Evolutionary conservation across 805 yeast genomes (phyloP).

Genomic region (Saccharomycopsis sp.): DNA sequence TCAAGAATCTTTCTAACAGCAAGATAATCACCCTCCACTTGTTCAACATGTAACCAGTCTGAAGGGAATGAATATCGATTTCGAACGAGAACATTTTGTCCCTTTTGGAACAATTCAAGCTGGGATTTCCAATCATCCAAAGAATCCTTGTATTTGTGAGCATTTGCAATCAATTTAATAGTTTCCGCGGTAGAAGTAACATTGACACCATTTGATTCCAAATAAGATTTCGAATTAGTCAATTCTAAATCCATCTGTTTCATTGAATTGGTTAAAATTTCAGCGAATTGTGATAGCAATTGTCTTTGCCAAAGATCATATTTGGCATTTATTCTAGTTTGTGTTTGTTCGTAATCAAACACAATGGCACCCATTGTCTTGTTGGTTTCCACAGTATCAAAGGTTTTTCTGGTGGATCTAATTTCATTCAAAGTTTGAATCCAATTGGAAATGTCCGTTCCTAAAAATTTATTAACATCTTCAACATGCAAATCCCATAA

Average conservation of each 20-base stretch:
- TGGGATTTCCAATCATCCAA: slow-evolving; percentile 23
- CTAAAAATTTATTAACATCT: slow-evolving; percentile 32
- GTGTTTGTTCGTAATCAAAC: slow-evolving; percentile 48
- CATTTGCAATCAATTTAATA: slow-evolving; percentile 32
- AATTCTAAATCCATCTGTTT: slow-evolving; percentile 30
- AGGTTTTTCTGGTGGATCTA: slow-evolving; percentile 34
- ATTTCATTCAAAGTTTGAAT: slow-evolving; percentile 37
- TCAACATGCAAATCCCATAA: slow-evolving; percentile 51
- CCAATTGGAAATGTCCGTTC: slow-evolving; percentile 40
- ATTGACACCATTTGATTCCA: slow-evolving; percentile 34
- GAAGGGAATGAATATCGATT: slow-evolving; percentile 42
- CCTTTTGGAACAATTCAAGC: slow-evolving; percentile 25
- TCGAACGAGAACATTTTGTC: slow-evolving; percentile 37
- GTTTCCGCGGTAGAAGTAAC: slow-evolving; percentile 34
- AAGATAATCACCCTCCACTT: slow-evolving; percentile 43
- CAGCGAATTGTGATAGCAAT: slow-evolving; percentile 36
- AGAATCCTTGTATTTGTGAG: slow-evolving; percentile 30
- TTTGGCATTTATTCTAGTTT: slow-evolving; percentile 42
- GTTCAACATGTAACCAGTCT: slow-evolving; percentile 58
- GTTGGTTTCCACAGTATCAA: slow-evolving; percentile 43
- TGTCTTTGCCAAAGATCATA: slow-evolving; percentile 55
- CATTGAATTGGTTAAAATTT: slow-evolving; percentile 30
- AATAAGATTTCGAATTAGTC: slow-evolving; percentile 27
- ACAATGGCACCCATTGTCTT: slow-evolving; percentile 35
- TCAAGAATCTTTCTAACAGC: slow-evolving; percentile 35